Base-by-base conservation (phyloP, 345 rosid genomes). In the Syzygium oleosum region DNA sequence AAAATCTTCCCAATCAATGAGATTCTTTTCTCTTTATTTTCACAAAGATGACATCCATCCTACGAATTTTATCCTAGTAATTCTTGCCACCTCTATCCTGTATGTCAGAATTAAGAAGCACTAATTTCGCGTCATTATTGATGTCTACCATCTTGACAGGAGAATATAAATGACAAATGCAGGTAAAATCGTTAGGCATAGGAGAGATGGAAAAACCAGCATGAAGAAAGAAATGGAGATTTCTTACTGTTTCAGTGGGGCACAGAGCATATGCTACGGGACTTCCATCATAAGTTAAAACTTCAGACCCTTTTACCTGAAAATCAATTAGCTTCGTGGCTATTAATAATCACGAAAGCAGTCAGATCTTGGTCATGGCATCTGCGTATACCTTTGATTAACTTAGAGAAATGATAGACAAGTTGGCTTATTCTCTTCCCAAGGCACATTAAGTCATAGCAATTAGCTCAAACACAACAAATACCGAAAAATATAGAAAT, bases 261-360 rank as follows among this genome's bases (percentile, higher is more conserved):
- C 88, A 88, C 86, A 91, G 86, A 88, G 99, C 93, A 91, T 96
- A 97, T 73, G 94, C 98, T 88, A 97, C 95, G 54, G 99, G 96
- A 84, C 93, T 90, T 84, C 95, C 95, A 89, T 92, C 98, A 88
- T 93, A 93, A 88, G 94, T 90, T 59, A 93, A 91, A 86, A 96
- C 91, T 90, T 94, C 98, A 54, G 93, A 93, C 88, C 99, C 99
- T 89, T 95, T 97, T 77, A 94, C 95, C 99, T 95, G 90, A 61
- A 52, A 89, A 17, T 73, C 80, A 34, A 73, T 34, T 73, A 34
- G 25, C 49, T 73, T 73, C 25, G 0, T 73, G 80, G 80, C 49
- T 73, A 73, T 73, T 73, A 73, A 34, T 34, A 34, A 73, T 73
- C 80, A 22, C 21, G 23, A 73, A 73, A 73, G 80, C 80, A 73